phyloP scores from a whole-genome alignment of 2,329 filamentous ascomycete species.

The Leptoxyphium fumago region DNA sequence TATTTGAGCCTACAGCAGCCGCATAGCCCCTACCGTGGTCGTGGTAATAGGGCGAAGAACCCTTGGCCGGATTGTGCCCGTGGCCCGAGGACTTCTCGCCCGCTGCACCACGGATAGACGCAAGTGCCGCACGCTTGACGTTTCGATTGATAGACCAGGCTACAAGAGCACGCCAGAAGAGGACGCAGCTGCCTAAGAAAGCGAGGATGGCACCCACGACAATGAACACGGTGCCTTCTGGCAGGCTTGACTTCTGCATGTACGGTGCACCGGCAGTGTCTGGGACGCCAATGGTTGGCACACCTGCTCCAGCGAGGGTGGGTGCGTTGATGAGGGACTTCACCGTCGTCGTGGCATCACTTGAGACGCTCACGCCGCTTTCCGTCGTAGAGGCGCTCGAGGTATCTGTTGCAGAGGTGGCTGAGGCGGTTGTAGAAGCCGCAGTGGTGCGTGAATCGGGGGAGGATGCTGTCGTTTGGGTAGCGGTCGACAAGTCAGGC shows the following conservation, averaged over 20 bases:
- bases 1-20: constrained; percentile 33
- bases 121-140: constrained; percentile 70
- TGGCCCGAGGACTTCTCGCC: constrained; percentile 16
- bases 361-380: not conserved
- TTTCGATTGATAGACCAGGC: constrained; percentile 86
- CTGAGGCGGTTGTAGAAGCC: constrained; percentile 7
- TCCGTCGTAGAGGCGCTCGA: constrained; percentile 10
- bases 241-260: constrained; percentile 73
- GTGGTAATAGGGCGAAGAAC: not conserved
- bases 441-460: constrained; percentile 14
- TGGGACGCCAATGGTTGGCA: constrained; percentile 61
- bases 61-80: not conserved
- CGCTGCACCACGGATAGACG: constrained; percentile 39
- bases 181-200: constrained; percentile 63
- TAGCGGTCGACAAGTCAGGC: constrained; percentile 11
- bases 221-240: constrained; percentile 93
- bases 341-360: constrained; percentile 1
- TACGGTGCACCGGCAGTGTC: constrained; percentile 75
- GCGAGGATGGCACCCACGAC: constrained; percentile 79
- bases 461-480: constrained; percentile 8
- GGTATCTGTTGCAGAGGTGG: constrained; percentile 8
- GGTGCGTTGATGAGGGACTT: constrained; percentile 30
- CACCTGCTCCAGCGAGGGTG: constrained; percentile 40
- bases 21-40: constrained; percentile 11
- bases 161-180: constrained; percentile 77